Conservation (phyloP, 2,329 filamentous ascomycete genomes). For the Beauveria medogensis region DNA sequence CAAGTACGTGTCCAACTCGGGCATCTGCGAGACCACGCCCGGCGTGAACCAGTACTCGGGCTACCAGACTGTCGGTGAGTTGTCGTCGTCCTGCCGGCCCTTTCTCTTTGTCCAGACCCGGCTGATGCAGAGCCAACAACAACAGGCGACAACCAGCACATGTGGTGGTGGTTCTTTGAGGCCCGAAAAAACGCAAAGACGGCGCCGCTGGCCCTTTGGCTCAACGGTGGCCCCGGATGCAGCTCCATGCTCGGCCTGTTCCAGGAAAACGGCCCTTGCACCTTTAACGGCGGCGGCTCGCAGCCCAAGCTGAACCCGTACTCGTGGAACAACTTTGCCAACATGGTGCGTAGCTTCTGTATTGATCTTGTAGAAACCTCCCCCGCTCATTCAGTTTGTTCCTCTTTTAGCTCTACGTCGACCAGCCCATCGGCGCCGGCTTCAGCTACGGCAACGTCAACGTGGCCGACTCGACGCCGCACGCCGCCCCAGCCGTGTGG, state of each 20-base stretch:
- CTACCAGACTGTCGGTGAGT: conserved; percentile 10
- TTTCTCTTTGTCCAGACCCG: too few species aligned
- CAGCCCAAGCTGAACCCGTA: conserved; percentile 35
- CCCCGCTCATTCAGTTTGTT: neutral
- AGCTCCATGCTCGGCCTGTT: conserved; percentile 33
- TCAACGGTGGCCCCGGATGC: conserved; percentile 34
- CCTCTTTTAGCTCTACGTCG: conserved; percentile 14
- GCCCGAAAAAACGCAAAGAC: conserved; percentile 18
- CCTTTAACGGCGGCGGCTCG: conserved; percentile 28
- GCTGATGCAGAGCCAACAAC: neutral
- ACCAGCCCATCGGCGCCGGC: conserved; percentile 21
- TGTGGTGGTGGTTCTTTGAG: conserved; percentile 37
- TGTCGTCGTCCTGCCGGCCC: conserved; percentile 29
- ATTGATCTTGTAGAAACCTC: conserved; percentile 19
- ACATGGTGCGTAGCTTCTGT: conserved; percentile 23
- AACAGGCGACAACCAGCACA: conserved; percentile 24
- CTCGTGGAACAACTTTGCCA: conserved; percentile 34
- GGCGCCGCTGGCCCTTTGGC: conserved; percentile 30
- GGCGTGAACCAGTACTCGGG: conserved; percentile 12
- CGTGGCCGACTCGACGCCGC: conserved; percentile 19
- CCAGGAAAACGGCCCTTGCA: conserved; percentile 36
- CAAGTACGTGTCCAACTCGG: conserved; percentile 41
- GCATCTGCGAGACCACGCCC: conserved; percentile 11
- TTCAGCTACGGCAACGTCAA: conserved; percentile 18
- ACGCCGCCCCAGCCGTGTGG: conserved; percentile 37